Conservation (phyloP, 2,329 filamentous ascomycete genomes). For the Pseudogymnoascus verrucosus region DNA sequence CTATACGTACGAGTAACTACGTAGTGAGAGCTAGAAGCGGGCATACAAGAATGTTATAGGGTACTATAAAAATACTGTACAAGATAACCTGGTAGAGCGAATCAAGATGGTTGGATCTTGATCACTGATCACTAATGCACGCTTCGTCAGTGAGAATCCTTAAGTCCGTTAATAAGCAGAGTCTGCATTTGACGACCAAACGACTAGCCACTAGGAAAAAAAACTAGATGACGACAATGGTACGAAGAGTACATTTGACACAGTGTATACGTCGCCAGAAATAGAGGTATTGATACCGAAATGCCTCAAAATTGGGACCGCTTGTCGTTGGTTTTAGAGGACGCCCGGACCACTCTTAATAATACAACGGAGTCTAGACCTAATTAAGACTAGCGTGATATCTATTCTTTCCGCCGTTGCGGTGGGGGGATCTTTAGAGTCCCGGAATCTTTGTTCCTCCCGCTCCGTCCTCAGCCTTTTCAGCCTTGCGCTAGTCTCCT, state of each 20-base stretch:
- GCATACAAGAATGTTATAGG: background rate
- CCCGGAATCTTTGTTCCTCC: background rate
- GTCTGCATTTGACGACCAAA: background rate
- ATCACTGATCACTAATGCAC: conserved; percentile 2
- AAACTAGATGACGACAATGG: background rate
- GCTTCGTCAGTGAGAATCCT: background rate
- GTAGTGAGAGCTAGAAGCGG: background rate
- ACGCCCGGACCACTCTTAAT: background rate
- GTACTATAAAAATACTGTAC: background rate
- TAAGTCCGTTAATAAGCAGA: conserved; percentile 1
- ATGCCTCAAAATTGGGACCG: background rate
- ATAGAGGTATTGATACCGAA: background rate
- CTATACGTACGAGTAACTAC: background rate
- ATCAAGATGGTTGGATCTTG: background rate
- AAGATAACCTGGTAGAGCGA: background rate
- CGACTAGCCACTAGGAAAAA: background rate
- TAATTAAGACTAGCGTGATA: background rate
- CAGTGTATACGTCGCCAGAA: background rate
- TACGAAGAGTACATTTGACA: background rate
- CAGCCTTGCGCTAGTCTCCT: conserved; percentile 1
- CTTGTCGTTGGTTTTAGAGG: background rate
- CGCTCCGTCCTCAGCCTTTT: conserved; percentile 3
- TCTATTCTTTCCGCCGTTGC: background rate
- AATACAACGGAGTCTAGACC: background rate
- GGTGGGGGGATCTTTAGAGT: background rate